Percentiles rank a stretch among this genome's conserved stretches.
Evolutionary conservation across 2,329 filamentous ascomycete species (phyloP).

Genomic region (Aspergillus viridinutans): DNA sequence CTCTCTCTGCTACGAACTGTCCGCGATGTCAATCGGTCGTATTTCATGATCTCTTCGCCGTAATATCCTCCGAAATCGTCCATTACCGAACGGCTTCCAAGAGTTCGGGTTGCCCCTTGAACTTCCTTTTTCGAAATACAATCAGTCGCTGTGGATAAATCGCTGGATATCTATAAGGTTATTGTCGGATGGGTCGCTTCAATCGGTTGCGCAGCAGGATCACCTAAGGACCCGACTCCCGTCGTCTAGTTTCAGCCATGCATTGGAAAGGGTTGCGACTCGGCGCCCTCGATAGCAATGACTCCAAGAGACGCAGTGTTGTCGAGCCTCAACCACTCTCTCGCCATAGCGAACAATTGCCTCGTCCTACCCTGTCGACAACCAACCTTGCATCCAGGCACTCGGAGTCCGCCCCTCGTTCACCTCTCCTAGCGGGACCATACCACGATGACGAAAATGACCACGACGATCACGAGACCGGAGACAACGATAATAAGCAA

Average conservation of each 20-base stretch:
- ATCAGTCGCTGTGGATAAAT: neutral
- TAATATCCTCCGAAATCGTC: conserved; percentile 2
- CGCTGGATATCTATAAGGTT: neutral
- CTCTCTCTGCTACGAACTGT: neutral
- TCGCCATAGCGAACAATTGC: conserved; percentile 36
- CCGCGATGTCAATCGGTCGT: conserved; percentile 15
- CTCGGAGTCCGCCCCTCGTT: conserved; percentile 34
- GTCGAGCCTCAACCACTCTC: conserved; percentile 25
- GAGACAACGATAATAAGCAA: conserved; percentile 5
- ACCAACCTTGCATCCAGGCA: conserved; percentile 26
- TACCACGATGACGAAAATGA: conserved; percentile 11
- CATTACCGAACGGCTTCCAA: neutral
- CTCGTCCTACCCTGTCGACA: conserved; percentile 29
- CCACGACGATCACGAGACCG: conserved; percentile 3
- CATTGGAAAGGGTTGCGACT: conserved; percentile 40
- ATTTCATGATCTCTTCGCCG: conserved; percentile 9
- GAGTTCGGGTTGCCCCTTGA: neutral
- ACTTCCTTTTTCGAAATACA: neutral
- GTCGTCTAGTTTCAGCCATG: conserved; percentile 28
- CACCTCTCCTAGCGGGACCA: conserved; percentile 13
- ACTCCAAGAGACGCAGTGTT: conserved; percentile 32
- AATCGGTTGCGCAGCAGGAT: conserved; percentile 15
- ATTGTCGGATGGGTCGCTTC: conserved; percentile 19
- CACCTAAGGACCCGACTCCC: conserved; percentile 13
- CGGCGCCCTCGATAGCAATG: conserved; percentile 28